Base-by-base conservation (phyloP, 192 early-diverging fungal genomes). In the Entomortierella parvispora region DNA sequence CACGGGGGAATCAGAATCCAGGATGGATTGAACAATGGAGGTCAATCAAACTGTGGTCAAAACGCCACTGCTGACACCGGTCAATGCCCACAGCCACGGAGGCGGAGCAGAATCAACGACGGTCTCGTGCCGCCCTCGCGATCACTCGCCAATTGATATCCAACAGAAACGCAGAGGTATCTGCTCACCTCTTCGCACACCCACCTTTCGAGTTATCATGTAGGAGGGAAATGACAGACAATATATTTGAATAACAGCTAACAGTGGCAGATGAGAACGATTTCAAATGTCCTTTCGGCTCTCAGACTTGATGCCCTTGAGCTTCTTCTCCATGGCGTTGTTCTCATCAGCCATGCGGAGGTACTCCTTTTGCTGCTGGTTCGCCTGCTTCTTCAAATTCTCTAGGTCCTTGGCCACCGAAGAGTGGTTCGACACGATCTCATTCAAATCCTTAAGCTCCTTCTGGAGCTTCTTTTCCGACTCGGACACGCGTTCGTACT, bases 331-430 rank as follows among this genome's bases (percentile, higher is more conserved):
- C 62, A 84, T 42, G 23, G 65, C 56, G 33, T 49, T 82, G 28
- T 82, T 76, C 23, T 62, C 49, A 14, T 84, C 83, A 7, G 80
- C 69, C 63, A 84, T 44, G 50, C 80, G 68, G 43, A 76, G 26
- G 51, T 82, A 84, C 48, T 84, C 83, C 15, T 77, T 33, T 29
- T 65, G 49, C 46, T 84, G 80, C 46, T 84, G 69, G 20, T 61
- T 50, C 2, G 80, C 80, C 53, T 84, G 83, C 59, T 84, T 82
- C 58, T 84, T 81, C 63, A 84, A 55, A 32, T 50, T 82, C 15
- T 84, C 83, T 18, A 84, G 66, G 34, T 84, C 80, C 48, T 71
- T 50, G 32, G 60, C 63, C 18, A 44, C 52, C 17, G 65, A 67
- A 2, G 45, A 48, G 40, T 77, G 53, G 40, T 47, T 77, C 47